Base-by-base conservation (phyloP, 805 yeast species). In the Zygosaccharomyces lentus region DNA sequence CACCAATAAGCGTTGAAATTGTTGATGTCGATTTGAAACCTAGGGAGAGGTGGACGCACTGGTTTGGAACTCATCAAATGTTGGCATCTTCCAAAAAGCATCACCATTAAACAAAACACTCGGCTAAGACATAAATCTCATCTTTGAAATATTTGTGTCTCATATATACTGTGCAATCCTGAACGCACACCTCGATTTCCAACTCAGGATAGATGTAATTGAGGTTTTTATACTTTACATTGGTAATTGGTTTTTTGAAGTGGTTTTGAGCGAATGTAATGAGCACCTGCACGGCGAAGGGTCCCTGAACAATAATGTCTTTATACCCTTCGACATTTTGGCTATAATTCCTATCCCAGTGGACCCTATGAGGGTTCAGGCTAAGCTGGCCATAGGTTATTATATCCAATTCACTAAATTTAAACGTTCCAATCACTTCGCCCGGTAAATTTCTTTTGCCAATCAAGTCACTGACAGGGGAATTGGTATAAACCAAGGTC, bases 351-450 rank as follows among this genome's bases (percentile, higher is more conserved):
- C 64, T 61, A 58, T 87, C 86, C 62, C 80, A 82, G 66, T 91
- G 99, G 32, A 91, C 87, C 47, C 76, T 74, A 65, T 91, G 99
- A 3, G 95, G 73, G 61, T 91, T 91, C 67, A 81, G 82, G 1
- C 93, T 82, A 43, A 93, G 62, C 9, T 87, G 83, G 37, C 91
- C 81, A 66, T 81, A 86, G 50, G 87, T 68, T 52, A 69, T 32
- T 78, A 71, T 6, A 70, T 58, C 44, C 67, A 65, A 5, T 76
- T 58, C 34, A 77, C 75, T 17, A 45, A 66, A 34, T 71, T 56
- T 17, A 53, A 54, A 39, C 58, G 65, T 25, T 15, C 40, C 50
- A 12, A 26, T 17, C 4, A 41, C 26, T 3, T 23, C 32, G 4
- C 25, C 30, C 8, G 17, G 15, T 4, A 17, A 23, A 8, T 16